Evolutionary conservation across 306 rosid species (phyloP), one percentile per base, ranked within the genome.

Genomic region (Gillenia trifoliata): DNA sequence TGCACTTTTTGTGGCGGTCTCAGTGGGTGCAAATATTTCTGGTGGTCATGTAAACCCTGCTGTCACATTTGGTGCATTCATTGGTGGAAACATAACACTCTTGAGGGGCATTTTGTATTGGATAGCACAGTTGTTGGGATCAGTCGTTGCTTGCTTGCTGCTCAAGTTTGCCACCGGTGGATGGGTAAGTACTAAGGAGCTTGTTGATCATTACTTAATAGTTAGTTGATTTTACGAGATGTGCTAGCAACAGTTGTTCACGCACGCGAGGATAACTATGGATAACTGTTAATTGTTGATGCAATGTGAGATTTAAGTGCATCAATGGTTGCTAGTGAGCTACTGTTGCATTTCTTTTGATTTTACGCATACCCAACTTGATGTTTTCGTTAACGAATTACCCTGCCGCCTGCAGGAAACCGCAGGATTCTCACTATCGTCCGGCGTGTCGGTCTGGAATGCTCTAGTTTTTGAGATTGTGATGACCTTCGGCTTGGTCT

Each of bases 41-140:
- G 98, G 97, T 4, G 98, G 97, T 8, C 98, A 93, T 77, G 92
- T 93, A 38, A 93, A 93, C 68, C 97, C 95, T 40, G 95, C 95
- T 5, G 96, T 93, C 63, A 93, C 95, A 10, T 89, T 90, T 70
- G 97, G 97, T 22, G 96, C 92, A 2, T 86, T 89, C 66, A 31
- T 93, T 7, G 96, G 98, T 40, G 98, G 97, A 49, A 89, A 90
- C 85, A 89, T 93, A 12, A 83, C 93, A 22, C 59, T 89, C 0
- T 69, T 93, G 60, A 86, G 93, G 56, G 78, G 82, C 22, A 76
- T 86, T 68, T 61, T 90, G 84, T 93, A 93, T 55, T 89, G 93
- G 95, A 82, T 93, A 73, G 93, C 86, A 1, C 98, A 93, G 74
- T 69, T 93, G 79, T 83, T 93, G 25, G 98, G 98, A 43, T 89